Evolutionary conservation across 805 yeast species (phyloP), one percentile per base, ranked within the genome.

Genomic region (Vanderwaltozyma polyspora): DNA sequence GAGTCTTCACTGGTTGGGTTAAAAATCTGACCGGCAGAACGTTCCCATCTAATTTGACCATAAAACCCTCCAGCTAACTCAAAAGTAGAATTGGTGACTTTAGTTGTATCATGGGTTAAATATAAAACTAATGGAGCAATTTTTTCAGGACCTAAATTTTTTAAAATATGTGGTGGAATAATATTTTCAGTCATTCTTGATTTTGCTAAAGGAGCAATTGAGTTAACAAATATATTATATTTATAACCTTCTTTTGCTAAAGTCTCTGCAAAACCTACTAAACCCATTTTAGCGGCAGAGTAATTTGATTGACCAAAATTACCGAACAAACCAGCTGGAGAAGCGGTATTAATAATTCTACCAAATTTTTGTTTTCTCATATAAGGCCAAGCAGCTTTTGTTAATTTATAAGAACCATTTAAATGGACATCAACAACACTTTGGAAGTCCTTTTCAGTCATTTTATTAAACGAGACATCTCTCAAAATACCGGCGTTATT

Each of bases 281-380:
- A 65, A 13, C 83, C 97, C 42, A 82, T 65, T 60, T 89, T 89
- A 16, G 95, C 96, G 19, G 95, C 87, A 1, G 95, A 77, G 63
- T 89, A 89, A 64, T 89, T 89, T 27, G 94, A 75, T 64, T 89
- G 98, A 32, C 98, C 98, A 62, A 87, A 89, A 63, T 86, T 86
- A 42, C 98, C 98, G 57, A 80, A 89, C 44, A 89, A 68, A 16
- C 98, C 98, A 24, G 97, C 97, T 4, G 97, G 95, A 4, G 95
- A 86, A 19, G 94, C 76, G n/a, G 96, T 87, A 70, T 85, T 87
- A 49, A 89, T 62, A 48, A 89, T 71, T 49, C 97, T 72, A 44
- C 98, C 98, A 53, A 68, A 89, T 41, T 74, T 73, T 60, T 91
- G 96, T 44, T 81, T 63, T 55, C 74, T 75, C 67, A 89, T 74